phyloP scores from a whole-genome alignment of 805 yeast genomes.

The Metahyphopichia silvanorum region DNA sequence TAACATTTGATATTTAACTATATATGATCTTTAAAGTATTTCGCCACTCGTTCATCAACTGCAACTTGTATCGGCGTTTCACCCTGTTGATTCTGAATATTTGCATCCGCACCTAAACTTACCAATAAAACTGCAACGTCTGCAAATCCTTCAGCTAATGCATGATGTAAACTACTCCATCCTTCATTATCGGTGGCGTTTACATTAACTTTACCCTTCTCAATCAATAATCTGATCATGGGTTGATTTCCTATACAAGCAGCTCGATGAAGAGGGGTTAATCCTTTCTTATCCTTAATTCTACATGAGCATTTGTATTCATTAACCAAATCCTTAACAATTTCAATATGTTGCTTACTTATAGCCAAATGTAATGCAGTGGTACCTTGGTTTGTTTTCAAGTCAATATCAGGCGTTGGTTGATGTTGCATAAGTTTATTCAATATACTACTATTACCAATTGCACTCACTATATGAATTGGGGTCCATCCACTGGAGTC shows the following conservation, averaged over 20 bases:
- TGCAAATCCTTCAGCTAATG: conserved; percentile 85
- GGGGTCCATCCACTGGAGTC: conserved; percentile 91
- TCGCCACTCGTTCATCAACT: conserved; percentile 30
- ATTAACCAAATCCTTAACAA: conserved; percentile 51
- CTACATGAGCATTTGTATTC: conserved; percentile 59
- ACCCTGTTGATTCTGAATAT: conserved; percentile 47
- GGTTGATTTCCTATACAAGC: conserved; percentile 68
- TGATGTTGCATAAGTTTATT: conserved; percentile 43
- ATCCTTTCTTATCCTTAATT: conserved; percentile 63
- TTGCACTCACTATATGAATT: conserved; percentile 74
- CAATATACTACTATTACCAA: conserved; percentile 59
- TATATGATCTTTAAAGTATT: too few species aligned
- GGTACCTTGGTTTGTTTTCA: conserved; percentile 63
- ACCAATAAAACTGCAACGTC: conserved; percentile 66
- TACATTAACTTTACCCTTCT: conserved; percentile 55
- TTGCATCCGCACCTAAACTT: conserved; percentile 64
- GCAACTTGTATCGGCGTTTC: conserved; percentile 36
- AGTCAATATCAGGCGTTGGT: conserved; percentile 60
- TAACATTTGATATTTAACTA: too few species aligned
- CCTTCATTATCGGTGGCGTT: conserved; percentile 69
- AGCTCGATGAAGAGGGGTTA: conserved; percentile 77
- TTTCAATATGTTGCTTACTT: conserved; percentile 57
- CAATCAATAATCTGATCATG: conserved; percentile 52
- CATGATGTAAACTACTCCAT: conserved; percentile 88
- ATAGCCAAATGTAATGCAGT: conserved; percentile 77